Conservation (phyloP, 164 flowering plant species). For the Berberis vulgaris region DNA sequence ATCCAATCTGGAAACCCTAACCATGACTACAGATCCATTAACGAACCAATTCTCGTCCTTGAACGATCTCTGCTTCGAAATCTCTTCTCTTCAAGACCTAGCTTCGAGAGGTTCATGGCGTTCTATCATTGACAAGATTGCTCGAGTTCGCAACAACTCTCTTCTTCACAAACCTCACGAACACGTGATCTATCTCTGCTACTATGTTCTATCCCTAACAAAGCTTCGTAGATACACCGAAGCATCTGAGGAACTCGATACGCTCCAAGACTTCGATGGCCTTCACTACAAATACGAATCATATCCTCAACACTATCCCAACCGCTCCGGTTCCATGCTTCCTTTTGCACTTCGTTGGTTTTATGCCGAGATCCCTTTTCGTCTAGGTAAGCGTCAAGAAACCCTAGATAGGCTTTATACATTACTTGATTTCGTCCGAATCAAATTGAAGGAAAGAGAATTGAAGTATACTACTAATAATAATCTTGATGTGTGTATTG, state of each 20-base stretch:
- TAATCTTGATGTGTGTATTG: constrained; percentile 13
- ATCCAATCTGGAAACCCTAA: too few species aligned
- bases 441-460: constrained; percentile 19
- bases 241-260: constrained; percentile 34
- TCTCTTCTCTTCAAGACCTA: too few species aligned
- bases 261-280: constrained; percentile 46
- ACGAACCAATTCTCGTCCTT: too few species aligned
- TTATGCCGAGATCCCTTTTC: not conserved
- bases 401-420: constrained; percentile 65
- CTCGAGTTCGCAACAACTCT: constrained; percentile 41
- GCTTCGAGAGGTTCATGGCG: too few species aligned
- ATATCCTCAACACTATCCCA: constrained; percentile 52
- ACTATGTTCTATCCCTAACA: constrained; percentile 52
- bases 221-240: constrained; percentile 46
- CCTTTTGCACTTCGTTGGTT: constrained; percentile 34
- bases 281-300: constrained; percentile 45
- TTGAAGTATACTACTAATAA: not conserved
- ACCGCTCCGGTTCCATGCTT: constrained; percentile 63
- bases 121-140: constrained; percentile 52
- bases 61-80: too few species aligned
- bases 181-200: constrained; percentile 59
- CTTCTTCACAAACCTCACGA: constrained; percentile 67
- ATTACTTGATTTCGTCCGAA: constrained; percentile 47
- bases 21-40: too few species aligned
- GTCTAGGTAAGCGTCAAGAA: constrained; percentile 40